A percentile compares a stretch with the other conserved stretches of the same genome.
These are phyloP conservation scores for Candida piceae DNA, from an alignment of 805 yeast species.

Conservation along the genomic window DNA sequence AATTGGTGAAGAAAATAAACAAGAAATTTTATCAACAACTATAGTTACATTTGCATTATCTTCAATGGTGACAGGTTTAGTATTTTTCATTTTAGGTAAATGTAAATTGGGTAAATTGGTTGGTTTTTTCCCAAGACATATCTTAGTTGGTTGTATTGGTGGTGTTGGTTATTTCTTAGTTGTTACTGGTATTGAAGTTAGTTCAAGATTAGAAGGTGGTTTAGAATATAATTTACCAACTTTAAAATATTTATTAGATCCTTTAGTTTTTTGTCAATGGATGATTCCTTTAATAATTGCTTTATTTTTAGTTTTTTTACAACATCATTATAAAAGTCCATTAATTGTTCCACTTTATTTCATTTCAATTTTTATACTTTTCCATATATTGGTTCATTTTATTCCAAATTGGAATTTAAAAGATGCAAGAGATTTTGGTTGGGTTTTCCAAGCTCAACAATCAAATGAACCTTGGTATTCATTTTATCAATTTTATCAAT, in stretches of 20 bases:
- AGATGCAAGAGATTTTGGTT: slow-evolving; percentile 65
- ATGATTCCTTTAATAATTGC: slow-evolving; percentile 64
- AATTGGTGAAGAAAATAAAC: slow-evolving; percentile 41
- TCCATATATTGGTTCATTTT: slow-evolving; percentile 62
- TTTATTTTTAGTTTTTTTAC: slow-evolving; percentile 51
- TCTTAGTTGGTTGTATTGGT: slow-evolving; percentile 94
- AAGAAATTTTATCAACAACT: slow-evolving; percentile 74
- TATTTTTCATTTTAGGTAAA: slow-evolving; percentile 73
- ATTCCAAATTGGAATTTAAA: slow-evolving; percentile 63
- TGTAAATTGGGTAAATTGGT: slow-evolving; percentile 79
- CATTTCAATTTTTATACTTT: slow-evolving; percentile 59
- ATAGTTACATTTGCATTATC: slow-evolving; percentile 80
- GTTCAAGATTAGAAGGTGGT: slow-evolving; percentile 75
- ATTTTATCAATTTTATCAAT: slow-evolving; percentile 70
- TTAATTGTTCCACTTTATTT: slow-evolving; percentile 78
- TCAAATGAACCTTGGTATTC: slow-evolving; percentile 83
- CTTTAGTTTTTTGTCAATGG: slow-evolving; percentile 57
- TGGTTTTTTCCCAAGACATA: slow-evolving; percentile 94
- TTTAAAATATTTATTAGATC: slow-evolving; percentile 40
- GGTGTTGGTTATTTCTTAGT: slow-evolving; percentile 94
- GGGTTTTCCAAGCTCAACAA: slow-evolving; percentile 72
- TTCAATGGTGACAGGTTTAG: slow-evolving; percentile 80
- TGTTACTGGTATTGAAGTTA: slow-evolving; percentile 87
- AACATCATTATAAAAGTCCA: slow-evolving; percentile 55
- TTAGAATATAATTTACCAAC: slow-evolving; percentile 60